A percentile compares a stretch with the other conserved stretches of the same genome.
Conservation (phyloP, 2,329 filamentous ascomycete species). For the Parascedosporium putredinis region DNA sequence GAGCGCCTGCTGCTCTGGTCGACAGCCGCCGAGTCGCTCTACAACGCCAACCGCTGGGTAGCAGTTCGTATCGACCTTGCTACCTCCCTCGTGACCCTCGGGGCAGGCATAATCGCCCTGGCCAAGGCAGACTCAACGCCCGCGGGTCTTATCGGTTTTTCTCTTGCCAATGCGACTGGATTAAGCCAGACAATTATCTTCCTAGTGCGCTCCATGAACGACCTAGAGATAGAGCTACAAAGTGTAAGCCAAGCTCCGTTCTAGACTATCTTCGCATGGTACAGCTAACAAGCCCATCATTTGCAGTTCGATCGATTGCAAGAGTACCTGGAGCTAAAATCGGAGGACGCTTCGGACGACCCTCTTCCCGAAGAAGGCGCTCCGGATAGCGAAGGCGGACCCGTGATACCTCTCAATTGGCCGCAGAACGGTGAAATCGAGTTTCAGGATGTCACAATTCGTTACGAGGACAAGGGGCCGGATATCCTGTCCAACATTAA, state of each 20-base stretch:
- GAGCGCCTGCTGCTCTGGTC: constrained; percentile 27
- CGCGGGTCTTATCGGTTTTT: constrained; percentile 36
- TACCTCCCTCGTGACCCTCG: constrained; percentile 30
- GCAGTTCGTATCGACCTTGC: constrained; percentile 33
- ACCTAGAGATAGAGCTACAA: constrained; percentile 37
- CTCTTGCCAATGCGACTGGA: constrained; percentile 33
- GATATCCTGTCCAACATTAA: constrained; percentile 32
- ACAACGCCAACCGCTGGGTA: constrained; percentile 38
- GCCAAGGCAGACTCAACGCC: constrained; percentile 25
- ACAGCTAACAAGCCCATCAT: constrained; percentile 1
- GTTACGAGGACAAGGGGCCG: constrained; percentile 24
- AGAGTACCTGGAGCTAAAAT: constrained; percentile 24
- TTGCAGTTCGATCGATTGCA: constrained; percentile 24
- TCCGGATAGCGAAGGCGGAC: constrained; percentile 17
- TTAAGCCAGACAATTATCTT: constrained; percentile 32
- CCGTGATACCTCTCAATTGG: constrained; percentile 21
- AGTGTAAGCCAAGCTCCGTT: constrained; percentile 20
- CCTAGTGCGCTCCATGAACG: constrained; percentile 32
- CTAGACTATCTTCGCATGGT: constrained; percentile 10
- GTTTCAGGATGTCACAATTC: constrained; percentile 26
- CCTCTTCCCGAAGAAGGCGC: constrained; percentile 16
- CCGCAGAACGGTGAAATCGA: constrained; percentile 24
- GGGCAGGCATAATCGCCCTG: constrained; percentile 32
- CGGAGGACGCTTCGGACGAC: constrained; percentile 23
- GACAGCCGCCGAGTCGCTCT: constrained; percentile 28